Evolutionary conservation across 257 asterid species (phyloP).

Genomic region (Lycium ferocissimum): DNA sequence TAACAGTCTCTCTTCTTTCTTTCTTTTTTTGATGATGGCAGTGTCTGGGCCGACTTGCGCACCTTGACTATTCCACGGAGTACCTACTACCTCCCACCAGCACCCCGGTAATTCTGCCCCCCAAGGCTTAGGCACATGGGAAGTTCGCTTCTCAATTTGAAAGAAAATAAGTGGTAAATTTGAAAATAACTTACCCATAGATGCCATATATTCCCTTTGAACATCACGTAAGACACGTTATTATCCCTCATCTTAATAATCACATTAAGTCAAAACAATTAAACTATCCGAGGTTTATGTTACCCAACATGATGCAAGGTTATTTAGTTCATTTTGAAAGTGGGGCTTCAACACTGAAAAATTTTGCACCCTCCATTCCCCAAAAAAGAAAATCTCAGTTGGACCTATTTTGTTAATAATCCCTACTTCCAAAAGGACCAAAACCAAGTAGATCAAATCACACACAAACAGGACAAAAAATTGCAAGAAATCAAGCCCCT

Average conservation of each 20-base stretch:
- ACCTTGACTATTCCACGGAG: neutral
- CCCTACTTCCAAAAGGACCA: neutral
- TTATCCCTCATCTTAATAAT: neutral
- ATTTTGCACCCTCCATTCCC: slow-evolving; percentile 1
- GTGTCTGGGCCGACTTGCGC: neutral
- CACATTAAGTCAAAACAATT: neutral
- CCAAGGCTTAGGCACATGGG: neutral
- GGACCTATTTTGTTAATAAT: neutral
- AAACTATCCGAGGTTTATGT: slow-evolving; percentile 51
- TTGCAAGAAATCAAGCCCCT: neutral
- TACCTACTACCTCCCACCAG: neutral
- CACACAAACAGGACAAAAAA: slow-evolving; percentile 1
- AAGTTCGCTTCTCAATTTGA: neutral
- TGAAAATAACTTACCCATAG: slow-evolving; percentile 40
- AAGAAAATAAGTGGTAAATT: slow-evolving; percentile 25
- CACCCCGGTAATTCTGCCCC: neutral
- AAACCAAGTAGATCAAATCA: slow-evolving; percentile 12
- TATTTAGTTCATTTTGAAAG: neutral
- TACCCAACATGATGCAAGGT: slow-evolving; percentile 21
- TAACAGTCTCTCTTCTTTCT: neutral
- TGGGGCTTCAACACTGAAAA: slow-evolving; percentile 4
- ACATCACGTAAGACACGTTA: neutral
- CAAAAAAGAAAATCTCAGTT: neutral
- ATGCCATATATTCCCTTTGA: slow-evolving; percentile 10
- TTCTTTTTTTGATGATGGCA: neutral